Percentiles rank a stretch among this genome's conserved stretches.
phyloP scores from a whole-genome alignment of 2,329 filamentous ascomycete genomes.

The Claviceps sp. region DNA sequence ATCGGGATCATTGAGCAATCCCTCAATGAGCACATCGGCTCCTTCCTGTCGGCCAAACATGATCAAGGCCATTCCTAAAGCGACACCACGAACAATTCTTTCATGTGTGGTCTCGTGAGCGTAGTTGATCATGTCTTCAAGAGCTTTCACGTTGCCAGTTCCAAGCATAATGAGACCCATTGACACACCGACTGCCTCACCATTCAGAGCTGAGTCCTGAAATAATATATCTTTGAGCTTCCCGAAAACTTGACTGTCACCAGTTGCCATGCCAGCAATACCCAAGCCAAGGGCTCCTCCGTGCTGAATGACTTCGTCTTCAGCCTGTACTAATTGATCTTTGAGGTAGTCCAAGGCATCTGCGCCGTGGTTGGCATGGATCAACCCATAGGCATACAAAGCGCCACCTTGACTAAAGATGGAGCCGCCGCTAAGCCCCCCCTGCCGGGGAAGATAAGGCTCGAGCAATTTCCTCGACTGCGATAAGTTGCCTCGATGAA shows the following conservation, averaged over 20 bases:
- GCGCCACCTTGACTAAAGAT: constrained; percentile 94
- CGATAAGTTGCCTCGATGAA: constrained; percentile 87
- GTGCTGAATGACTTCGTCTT: constrained; percentile 91
- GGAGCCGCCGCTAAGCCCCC: constrained; percentile 64
- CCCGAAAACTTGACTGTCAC: constrained; percentile 79
- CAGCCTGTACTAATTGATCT: constrained; percentile 58
- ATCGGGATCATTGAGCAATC: constrained; percentile 83
- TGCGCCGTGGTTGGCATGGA: constrained; percentile 94
- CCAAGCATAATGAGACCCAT: constrained; percentile 99
- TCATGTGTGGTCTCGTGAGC: constrained; percentile 97
- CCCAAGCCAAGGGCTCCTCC: constrained; percentile 89
- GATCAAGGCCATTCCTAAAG: constrained; percentile 93
- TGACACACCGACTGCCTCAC: constrained; percentile 85
- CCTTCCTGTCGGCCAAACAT: constrained; percentile 96
- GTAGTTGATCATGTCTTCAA: constrained; percentile 96
- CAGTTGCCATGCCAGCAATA: constrained; percentile 95
- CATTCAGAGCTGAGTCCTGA: constrained; percentile 88
- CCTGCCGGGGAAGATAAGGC: constrained; percentile 77
- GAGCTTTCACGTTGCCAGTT: constrained; percentile 84
- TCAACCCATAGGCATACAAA: constrained; percentile 86
- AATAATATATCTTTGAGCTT: constrained; percentile 82
- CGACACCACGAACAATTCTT: constrained; percentile 93
- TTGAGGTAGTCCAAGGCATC: constrained; percentile 74
- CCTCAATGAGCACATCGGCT: constrained; percentile 88
- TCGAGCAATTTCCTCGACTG: constrained; percentile 89